Base-by-base conservation (phyloP, 768 basidiomycete species). In the Trametes villosa region DNA sequence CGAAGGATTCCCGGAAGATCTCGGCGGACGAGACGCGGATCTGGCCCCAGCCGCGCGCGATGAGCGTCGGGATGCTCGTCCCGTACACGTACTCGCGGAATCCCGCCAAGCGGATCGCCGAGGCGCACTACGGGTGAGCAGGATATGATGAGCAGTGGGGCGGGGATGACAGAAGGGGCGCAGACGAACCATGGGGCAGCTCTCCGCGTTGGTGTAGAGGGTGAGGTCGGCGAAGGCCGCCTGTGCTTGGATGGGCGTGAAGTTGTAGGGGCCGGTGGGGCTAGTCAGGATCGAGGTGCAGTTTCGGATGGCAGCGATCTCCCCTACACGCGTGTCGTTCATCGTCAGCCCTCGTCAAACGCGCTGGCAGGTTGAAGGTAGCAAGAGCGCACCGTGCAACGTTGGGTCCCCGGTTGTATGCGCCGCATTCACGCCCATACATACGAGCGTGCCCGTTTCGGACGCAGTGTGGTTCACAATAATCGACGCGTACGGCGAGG, bases 41-140 rank as follows among this genome's bases (percentile, higher is more conserved):
- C 38, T 62, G 61, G 27, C 12, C 29, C 56, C 56, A 63, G 15
- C 61, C 61, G 20, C 27, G 56, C 45, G 34, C 38, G 36, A 63
- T 29, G 61, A 63, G 61, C 34, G 22, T 30, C 30, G 40, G 44
- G 36, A 58, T 57, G 56, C 49, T 63, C 36, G 51, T 31, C 6
- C 61, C 61, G 55, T 57, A 62, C 50, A 62, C 46, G 61, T 62
- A 62, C 56, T 62, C 61, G 44, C 61, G 61, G 61, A 62, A 62
- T 11, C 61, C 61, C 0, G 61, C 22, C 20, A 26, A 58, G 26
- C 56, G 61, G 45, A 63, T 54, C 20, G 61, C 61, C 29, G 51
- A 63, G 6, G 61, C 55, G 61, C 61, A 62, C 61, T 62, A 20
- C 9, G 6, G 38, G 20, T 20, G 29, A 42, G 42, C 29, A 7